phyloP scores from a whole-genome alignment of 228 moss, liverwort and hornwort genomes.

The Sphagnum magellanicum region DNA sequence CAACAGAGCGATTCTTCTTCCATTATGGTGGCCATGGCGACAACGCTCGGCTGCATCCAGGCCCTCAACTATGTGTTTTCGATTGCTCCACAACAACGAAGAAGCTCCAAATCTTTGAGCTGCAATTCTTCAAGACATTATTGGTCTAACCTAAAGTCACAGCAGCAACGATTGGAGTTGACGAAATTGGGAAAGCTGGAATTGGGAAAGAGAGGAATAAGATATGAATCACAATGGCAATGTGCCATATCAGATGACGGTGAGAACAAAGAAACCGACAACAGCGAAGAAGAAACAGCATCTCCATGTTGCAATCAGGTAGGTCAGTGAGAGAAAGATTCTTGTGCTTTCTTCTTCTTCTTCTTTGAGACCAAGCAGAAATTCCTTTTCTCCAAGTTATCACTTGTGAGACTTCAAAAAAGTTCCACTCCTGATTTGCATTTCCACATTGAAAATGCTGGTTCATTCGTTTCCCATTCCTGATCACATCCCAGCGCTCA shows the following conservation, averaged over 20 bases:
- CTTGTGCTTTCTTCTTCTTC: neutral
- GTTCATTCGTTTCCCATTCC: too few species aligned
- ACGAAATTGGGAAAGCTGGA: conserved; percentile 2
- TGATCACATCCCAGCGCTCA: too few species aligned
- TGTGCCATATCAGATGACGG: conserved; percentile 30
- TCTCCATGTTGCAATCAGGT: conserved; percentile 39
- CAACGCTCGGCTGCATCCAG: conserved; percentile 19
- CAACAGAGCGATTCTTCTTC: neutral
- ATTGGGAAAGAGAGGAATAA: conserved; percentile 5
- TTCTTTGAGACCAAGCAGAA: too few species aligned
- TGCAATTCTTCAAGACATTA: neutral
- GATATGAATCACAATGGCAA: conserved; percentile 17
- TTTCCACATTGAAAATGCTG: neutral
- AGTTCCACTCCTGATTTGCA: neutral
- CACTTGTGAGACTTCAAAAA: neutral
- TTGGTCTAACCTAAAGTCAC: neutral
- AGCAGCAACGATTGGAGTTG: conserved; percentile 5
- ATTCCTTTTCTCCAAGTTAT: neutral
- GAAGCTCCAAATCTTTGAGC: neutral
- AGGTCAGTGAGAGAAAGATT: neutral
- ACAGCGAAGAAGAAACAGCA: conserved; percentile 6
- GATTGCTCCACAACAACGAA: conserved; percentile 11
- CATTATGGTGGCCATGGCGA: conserved; percentile 20
- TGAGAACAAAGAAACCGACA: conserved; percentile 23
- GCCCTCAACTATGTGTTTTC: conserved; percentile 15